These are phyloP conservation scores for Rhododendron vialii DNA, from an alignment of 148 eudicot genomes.

Conservation along the genomic window DNA sequence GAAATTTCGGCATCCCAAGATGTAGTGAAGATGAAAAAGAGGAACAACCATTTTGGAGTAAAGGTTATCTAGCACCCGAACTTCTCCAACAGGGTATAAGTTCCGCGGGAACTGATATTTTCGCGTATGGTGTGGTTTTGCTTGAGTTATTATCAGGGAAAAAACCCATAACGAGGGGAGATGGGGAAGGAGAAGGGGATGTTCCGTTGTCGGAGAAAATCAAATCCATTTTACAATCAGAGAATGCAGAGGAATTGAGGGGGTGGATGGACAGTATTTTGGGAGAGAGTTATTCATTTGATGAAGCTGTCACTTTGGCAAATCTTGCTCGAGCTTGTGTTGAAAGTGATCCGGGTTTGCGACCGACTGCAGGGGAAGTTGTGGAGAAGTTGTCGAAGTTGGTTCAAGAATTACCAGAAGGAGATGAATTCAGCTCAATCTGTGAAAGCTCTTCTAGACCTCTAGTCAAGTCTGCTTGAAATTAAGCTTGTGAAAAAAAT, in stretches of 20 bases:
- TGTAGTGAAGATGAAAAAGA: constrained; percentile 25
- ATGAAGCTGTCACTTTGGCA: constrained; percentile 52
- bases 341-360: constrained; percentile 47
- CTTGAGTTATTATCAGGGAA: constrained; percentile 70
- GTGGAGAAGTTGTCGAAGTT: constrained; percentile 67
- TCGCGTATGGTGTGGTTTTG: constrained; percentile 71
- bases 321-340: constrained; percentile 68
- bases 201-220: constrained; percentile 33
- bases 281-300: constrained; percentile 67
- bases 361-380: constrained; percentile 76
- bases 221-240: constrained; percentile 45
- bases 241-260: constrained; percentile 48
- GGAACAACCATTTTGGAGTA: constrained; percentile 42
- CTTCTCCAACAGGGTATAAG: constrained; percentile 22
- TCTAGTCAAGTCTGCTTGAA: constrained; percentile 21
- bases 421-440: constrained; percentile 19
- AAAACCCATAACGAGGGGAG: constrained; percentile 33
- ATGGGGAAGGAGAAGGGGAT: constrained; percentile 22
- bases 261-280: constrained; percentile 69
- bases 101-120: constrained; percentile 48
- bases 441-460: constrained; percentile 41
- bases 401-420: constrained; percentile 48
- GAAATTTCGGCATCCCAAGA: constrained; percentile 63
- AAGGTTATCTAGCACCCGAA: constrained; percentile 84
- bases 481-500: not conserved